Conservation (phyloP, 2,329 filamentous ascomycete species). For the Aspergillus neotritici region DNA sequence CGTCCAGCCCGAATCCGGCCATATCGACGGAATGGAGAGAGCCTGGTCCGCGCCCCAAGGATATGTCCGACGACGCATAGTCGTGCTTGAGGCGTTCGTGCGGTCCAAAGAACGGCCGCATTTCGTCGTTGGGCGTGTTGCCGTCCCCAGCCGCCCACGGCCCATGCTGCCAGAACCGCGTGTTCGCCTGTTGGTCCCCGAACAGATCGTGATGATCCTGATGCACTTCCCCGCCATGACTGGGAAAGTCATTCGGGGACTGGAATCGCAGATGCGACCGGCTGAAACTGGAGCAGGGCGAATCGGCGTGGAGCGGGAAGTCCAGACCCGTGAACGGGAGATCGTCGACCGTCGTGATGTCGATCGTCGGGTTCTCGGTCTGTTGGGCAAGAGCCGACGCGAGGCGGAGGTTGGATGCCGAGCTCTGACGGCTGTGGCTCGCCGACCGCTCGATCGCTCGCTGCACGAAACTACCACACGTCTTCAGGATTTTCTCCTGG, state of each 20-base stretch:
- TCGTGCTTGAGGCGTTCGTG: slow-evolving; percentile 40
- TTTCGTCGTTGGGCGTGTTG: slow-evolving; percentile 39
- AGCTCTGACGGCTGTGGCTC: slow-evolving; percentile 34
- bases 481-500: slow-evolving; percentile 40
- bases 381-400: slow-evolving; percentile 36
- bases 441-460: slow-evolving; percentile 34
- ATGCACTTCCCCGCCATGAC: slow-evolving; percentile 30
- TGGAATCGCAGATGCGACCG: slow-evolving; percentile 39
- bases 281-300: slow-evolving; percentile 39
- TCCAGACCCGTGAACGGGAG: slow-evolving; percentile 34
- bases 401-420: slow-evolving; percentile 34
- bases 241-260: slow-evolving; percentile 38
- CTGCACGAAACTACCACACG: slow-evolving; percentile 39
- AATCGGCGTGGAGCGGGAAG: slow-evolving; percentile 37
- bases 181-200: slow-evolving; percentile 41
- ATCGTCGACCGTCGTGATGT: slow-evolving; percentile 38
- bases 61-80: slow-evolving; percentile 42
- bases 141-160: slow-evolving; percentile 40
- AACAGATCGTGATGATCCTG: slow-evolving; percentile 43
- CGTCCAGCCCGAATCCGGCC: slow-evolving; percentile 41
- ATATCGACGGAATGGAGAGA: slow-evolving; percentile 43
- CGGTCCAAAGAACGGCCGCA: slow-evolving; percentile 40
- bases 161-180: slow-evolving; percentile 41
- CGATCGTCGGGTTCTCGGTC: slow-evolving; percentile 37
- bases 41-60: slow-evolving; percentile 38